Base-by-base conservation (phyloP, 345 rosid species). In the Populus euphratica region DNA sequence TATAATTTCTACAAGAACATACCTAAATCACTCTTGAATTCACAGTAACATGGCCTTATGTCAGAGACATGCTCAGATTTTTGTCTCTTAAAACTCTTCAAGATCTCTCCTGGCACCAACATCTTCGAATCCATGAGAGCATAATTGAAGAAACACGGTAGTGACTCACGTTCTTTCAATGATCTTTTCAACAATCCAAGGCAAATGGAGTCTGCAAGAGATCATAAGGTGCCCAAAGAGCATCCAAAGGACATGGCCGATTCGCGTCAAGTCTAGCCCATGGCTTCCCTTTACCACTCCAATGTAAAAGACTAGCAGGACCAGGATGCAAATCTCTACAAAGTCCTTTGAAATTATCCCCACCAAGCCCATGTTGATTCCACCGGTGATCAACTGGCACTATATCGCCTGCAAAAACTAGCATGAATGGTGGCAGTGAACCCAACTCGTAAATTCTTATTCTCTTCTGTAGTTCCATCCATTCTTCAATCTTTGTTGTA, bases 391-490 rank as follows among this genome's bases (percentile, higher is more conserved):
- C 88, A 0, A 92, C 97, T 20, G 97, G 91, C 47, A 82, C 88
- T 25, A 92, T 91, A 21, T 82, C 73, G 31, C 97, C 97, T 0
- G 90, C 95, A 11, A 92, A 92, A 0, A 92, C 97, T 18, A 92
- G 72, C 29, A 92, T 68, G 78, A 92, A 91, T 5, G 97, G 97
- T 8, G 97, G 97, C 69, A 92, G 69, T 3, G 97, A 92, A 78
- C 97, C 97, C 62, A 92, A 76, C 77, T 92, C 91, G 79, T 92
- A 91, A 43, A 92, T 92, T 70, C 94, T 88, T 86, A 84, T 89
- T 43, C 88, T 73, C 69, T 90, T 91, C 1, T 89, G 96, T 27
- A 92, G 75, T 81, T 89, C 91, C 98, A 94, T 92, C 98, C 98
- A 94, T 35, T 94, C 97, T 73, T 94, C 98, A 23, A 93, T 91